Percentiles rank a stretch among this genome's conserved stretches.
Conservation (phyloP, 2,329 filamentous ascomycete species). For the Epichloe baconii region DNA sequence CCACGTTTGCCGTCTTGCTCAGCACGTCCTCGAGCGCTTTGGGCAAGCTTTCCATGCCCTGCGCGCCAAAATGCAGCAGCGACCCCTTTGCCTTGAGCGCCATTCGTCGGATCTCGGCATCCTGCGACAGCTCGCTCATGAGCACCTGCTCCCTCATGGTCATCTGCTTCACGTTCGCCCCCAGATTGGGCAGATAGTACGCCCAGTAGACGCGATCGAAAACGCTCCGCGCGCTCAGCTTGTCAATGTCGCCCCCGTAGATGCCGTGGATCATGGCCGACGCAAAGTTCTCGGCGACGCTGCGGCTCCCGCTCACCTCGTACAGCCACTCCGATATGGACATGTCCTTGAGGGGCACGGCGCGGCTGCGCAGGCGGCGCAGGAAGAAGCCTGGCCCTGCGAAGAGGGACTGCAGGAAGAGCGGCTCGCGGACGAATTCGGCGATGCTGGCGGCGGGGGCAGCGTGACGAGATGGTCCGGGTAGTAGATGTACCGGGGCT, state of each 20-base stretch:
- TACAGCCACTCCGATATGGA: conserved; percentile 25
- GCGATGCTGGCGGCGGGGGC: conserved; percentile 16
- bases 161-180: conserved; percentile 30
- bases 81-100: conserved; percentile 18
- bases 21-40: conserved; percentile 40
- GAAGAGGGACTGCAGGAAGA: conserved; percentile 19
- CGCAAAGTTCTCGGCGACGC: conserved; percentile 54
- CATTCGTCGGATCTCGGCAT: conserved; percentile 18
- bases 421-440: conserved; percentile 17
- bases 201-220: conserved; percentile 19
- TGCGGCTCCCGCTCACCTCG: conserved; percentile 15
- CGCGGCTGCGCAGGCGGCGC: conserved; percentile 10
- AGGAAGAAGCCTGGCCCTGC: conserved; percentile 15
- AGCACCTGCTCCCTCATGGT: conserved; percentile 17
- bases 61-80: conserved; percentile 24
- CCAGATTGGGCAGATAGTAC: conserved; percentile 15
- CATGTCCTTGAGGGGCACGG: conserved; percentile 16
- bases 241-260: conserved; percentile 78
- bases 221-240: conserved; percentile 59
- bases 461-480: conserved; percentile 50
- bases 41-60: conserved; percentile 51
- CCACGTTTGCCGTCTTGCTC: conserved; percentile 41
- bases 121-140: conserved; percentile 15
- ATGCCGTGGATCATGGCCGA: conserved; percentile 78
- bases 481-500: conserved; percentile 68